Percentiles rank a stretch among this genome's conserved stretches.
phyloP scores from a whole-genome alignment of 148 eudicot genomes.

The Pouteria glomerata region DNA sequence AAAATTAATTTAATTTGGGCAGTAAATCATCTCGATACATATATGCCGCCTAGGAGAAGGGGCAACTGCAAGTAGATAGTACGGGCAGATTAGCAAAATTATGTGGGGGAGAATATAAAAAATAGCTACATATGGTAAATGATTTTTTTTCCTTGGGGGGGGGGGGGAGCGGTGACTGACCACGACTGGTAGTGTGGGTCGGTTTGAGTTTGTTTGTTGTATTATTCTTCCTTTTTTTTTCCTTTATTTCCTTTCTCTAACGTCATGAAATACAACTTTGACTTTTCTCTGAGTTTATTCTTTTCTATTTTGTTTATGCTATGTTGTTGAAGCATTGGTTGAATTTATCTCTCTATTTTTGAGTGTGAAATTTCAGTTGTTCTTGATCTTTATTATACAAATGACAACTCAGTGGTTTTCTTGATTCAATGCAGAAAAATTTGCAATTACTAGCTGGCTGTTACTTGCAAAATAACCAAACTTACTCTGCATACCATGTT shows the following conservation, averaged over 20 bases:
- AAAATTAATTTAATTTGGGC: too few relatives aligned
- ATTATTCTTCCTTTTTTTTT: background rate
- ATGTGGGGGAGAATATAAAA: too few relatives aligned
- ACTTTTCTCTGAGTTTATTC: too few relatives aligned
- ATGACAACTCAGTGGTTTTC: background rate
- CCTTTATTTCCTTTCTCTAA: background rate
- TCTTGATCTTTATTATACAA: background rate
- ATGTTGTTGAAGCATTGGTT: background rate
- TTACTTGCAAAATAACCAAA: conserved; percentile 83
- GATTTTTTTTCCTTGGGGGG: too few relatives aligned
- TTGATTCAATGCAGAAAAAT: conserved; percentile 54
- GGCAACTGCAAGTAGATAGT: too few relatives aligned
- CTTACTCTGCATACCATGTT: conserved; percentile 80
- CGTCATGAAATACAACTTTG: background rate
- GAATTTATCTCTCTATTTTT: background rate
- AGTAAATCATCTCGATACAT: too few relatives aligned
- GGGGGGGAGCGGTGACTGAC: too few relatives aligned
- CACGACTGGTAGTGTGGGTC: too few relatives aligned
- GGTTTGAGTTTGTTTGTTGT: background rate
- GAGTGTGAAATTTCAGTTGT: background rate
- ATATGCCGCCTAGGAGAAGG: too few relatives aligned
- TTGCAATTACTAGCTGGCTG: conserved; percentile 79
- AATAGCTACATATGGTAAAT: too few relatives aligned
- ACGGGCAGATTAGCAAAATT: too few relatives aligned
- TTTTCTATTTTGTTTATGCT: background rate